Evolutionary conservation across 495 filamentous ascomycete species (phyloP).

Genomic region (Evansstolkia leycettana): DNA sequence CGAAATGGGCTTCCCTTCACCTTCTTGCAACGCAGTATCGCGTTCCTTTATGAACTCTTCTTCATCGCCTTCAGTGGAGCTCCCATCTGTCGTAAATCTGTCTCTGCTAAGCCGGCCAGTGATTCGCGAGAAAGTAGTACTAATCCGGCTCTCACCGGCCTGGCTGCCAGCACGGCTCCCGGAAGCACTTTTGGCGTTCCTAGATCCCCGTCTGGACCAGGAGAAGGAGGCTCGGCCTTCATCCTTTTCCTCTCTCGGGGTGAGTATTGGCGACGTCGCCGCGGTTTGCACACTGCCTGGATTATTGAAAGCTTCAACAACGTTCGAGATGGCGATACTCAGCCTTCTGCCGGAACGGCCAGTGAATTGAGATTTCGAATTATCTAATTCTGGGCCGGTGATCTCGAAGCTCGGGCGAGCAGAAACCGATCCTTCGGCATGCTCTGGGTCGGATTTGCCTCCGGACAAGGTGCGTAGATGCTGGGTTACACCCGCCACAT

Average conservation of each 20-base stretch:
- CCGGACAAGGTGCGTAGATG: slow-evolving; percentile 7
- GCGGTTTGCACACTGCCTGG: slow-evolving; percentile 23
- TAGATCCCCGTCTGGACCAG: slow-evolving; percentile 48
- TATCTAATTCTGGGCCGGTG: slow-evolving; percentile 20
- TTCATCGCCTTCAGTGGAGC: slow-evolving; percentile 14
- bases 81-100: slow-evolving; percentile 20
- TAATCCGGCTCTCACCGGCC: slow-evolving; percentile 52
- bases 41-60: too few species aligned
- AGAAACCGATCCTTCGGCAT: slow-evolving; percentile 13
- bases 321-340: slow-evolving; percentile 19
- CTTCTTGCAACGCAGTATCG: too few species aligned
- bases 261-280: slow-evolving; percentile 33
- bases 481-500: slow-evolving; percentile 11
- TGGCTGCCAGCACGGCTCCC: slow-evolving; percentile 59
- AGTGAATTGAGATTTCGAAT: not conserved
- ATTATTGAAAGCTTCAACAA: slow-evolving; percentile 8
- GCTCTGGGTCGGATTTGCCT: slow-evolving; percentile 8
- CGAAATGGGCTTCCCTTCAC: too few species aligned
- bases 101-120: slow-evolving; percentile 39
- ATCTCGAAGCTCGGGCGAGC: slow-evolving; percentile 33
- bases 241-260: slow-evolving; percentile 29
- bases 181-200: slow-evolving; percentile 36
- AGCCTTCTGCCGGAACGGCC: slow-evolving; percentile 8
- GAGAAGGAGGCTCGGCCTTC: slow-evolving; percentile 40
- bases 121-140: slow-evolving; percentile 53